Evolutionary conservation across 805 yeast genomes (phyloP), one percentile per base, ranked within the genome.

Genomic region (Peterozyma xylosa): DNA sequence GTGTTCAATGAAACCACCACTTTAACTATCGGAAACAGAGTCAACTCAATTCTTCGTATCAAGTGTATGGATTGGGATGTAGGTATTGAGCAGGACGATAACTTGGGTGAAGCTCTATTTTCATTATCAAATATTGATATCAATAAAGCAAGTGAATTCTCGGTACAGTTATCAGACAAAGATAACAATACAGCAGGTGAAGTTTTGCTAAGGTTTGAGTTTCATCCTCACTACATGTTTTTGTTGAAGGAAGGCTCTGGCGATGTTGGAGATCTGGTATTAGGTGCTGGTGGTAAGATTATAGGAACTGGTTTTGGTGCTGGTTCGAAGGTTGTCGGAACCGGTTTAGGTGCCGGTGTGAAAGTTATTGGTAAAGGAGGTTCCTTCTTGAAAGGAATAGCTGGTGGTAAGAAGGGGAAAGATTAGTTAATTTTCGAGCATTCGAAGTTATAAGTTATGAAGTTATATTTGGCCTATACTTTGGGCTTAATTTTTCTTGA

Each of bases 1-100:
- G 75, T 67, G 2, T 93, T 91, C 89, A 82, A 90, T 59, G 96
- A 89, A 67, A 59, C 64, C 14, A 74, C 79, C 37, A 62, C 71
- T 11, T 67, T 80, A 35, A 74, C 73, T 33, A 67, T 89, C 21
- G 56, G 68, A 18, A 82, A 84, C 59, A 75, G 87, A 57, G 78
- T 73, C 45, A 78, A 78, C 54, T 78, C 86, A 10, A 59, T 62
- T 3, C 58, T 90, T 42, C 67, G 66, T 45, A 69, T 86, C 44
- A 75, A 71, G 45, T 77, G 86, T 13, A 72, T 58, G 56, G 99
- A 93, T 60, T 91, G 97, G 96, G 99, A 93, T 63, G 78, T 91
- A 50, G 96, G 96, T 52, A 80, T 87, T 38, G 88, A 81, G 46
- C 77, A 76, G 48, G 91, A 93, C 62, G 99, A 93, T 62, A 68